phyloP scores from a whole-genome alignment of 306 rosid species.

The Elaeagnus macrophylla region DNA sequence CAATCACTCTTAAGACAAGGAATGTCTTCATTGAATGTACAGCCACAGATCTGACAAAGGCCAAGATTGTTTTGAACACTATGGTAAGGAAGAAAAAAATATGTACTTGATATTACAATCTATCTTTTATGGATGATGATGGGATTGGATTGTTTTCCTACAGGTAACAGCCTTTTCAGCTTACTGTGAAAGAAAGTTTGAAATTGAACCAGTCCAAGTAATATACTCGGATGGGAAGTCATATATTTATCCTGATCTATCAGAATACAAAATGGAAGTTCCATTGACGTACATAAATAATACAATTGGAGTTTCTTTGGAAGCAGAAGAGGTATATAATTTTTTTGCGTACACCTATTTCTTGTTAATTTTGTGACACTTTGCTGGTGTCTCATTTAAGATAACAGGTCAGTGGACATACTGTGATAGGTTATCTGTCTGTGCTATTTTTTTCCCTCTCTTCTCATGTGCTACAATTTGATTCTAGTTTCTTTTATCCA shows the following conservation, averaged over 20 bases:
- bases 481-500: too few species aligned
- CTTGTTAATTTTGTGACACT: neutral
- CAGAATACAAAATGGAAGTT: slow-evolving; percentile 77
- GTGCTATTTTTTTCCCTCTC: neutral
- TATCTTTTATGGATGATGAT: slow-evolving; percentile 15
- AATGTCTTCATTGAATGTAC: slow-evolving; percentile 88
- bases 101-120: slow-evolving; percentile 10
- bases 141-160: slow-evolving; percentile 14
- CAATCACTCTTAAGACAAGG: slow-evolving; percentile 79
- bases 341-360: neutral
- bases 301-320: slow-evolving; percentile 64
- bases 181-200: slow-evolving; percentile 61
- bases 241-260: slow-evolving; percentile 66
- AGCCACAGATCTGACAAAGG: slow-evolving; percentile 93
- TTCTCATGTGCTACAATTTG: neutral
- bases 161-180: slow-evolving; percentile 75
- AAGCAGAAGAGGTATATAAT: slow-evolving; percentile 59
- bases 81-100: slow-evolving; percentile 39
- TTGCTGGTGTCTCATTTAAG: neutral
- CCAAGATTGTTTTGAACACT: slow-evolving; percentile 85
- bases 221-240: slow-evolving; percentile 63
- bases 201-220: slow-evolving; percentile 89
- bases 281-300: slow-evolving; percentile 60
- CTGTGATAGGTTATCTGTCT: neutral
- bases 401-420: neutral